Conservation (phyloP, 2,329 filamentous ascomycete species). For the Pyricularia pennisetigena region DNA sequence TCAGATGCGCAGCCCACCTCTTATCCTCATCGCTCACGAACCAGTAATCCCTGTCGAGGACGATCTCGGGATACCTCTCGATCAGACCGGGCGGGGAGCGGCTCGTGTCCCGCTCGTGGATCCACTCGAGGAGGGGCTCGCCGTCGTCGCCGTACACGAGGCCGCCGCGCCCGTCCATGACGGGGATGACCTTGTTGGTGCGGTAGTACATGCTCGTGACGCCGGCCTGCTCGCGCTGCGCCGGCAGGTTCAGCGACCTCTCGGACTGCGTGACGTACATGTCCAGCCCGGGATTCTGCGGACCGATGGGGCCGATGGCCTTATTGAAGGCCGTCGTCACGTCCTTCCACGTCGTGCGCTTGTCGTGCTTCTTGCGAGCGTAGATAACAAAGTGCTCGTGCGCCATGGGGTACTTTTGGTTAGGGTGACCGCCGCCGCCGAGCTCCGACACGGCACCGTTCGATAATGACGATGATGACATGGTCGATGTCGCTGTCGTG, state of each 20-base stretch:
- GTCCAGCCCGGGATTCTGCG: not conserved
- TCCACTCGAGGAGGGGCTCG: not conserved
- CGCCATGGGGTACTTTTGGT: constrained; percentile 1
- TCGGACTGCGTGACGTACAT: constrained; percentile 1
- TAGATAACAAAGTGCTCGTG: not conserved
- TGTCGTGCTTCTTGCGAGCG: constrained; percentile 1
- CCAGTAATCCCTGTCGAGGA: constrained; percentile 14
- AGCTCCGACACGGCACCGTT: not conserved
- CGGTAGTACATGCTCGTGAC: constrained; percentile 2
- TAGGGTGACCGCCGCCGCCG: not conserved
- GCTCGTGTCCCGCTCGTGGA: constrained; percentile 6
- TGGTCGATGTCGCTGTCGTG: not conserved
- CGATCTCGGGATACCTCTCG: constrained; percentile 15
- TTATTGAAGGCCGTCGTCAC: not conserved
- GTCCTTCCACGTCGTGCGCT: not conserved
- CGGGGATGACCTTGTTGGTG: constrained; percentile 1
- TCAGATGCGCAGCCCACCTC: constrained; percentile 11
- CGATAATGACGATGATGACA: not conserved
- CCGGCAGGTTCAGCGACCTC: not conserved
- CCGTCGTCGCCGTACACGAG: not conserved
- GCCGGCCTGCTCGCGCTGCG: not conserved
- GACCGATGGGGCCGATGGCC: not conserved
- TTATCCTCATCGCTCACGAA: constrained; percentile 15
- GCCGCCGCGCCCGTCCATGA: not conserved
- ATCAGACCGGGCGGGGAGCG: constrained; percentile 20